phyloP scores from a whole-genome alignment of 1,139 yeast genomes.

The Candida tetrigidarum region DNA sequence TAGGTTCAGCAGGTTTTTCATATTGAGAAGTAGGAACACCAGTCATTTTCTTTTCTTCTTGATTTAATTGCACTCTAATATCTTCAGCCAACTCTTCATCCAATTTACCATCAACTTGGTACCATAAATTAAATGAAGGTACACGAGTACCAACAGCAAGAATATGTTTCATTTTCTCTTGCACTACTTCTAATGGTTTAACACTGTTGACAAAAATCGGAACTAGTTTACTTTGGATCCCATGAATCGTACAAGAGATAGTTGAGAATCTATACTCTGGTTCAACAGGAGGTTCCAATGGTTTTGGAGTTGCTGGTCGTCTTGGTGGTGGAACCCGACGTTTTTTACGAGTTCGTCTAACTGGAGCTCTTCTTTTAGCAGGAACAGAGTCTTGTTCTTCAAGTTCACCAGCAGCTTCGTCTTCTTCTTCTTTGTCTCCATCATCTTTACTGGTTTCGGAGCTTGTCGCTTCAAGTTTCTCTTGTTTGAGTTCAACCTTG shows the following conservation, averaged over 20 bases:
- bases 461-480: background rate
- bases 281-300: slow-evolving; percentile 34
- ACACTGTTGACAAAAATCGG: slow-evolving; percentile 77
- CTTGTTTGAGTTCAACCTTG: slow-evolving; percentile 13
- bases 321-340: slow-evolving; percentile 23
- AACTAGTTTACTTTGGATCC: slow-evolving; percentile 66
- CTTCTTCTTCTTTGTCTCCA: slow-evolving; percentile 14
- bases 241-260: slow-evolving; percentile 63
- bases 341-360: slow-evolving; percentile 27
- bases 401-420: slow-evolving; percentile 4
- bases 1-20: slow-evolving; percentile 18
- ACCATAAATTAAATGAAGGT: slow-evolving; percentile 75
- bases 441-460: no score
- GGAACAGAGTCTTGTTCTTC: slow-evolving; percentile 11
- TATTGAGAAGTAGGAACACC: slow-evolving; percentile 30
- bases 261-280: slow-evolving; percentile 58
- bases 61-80: slow-evolving; percentile 41
- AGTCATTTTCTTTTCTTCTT: slow-evolving; percentile 48
- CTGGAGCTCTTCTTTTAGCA: slow-evolving; percentile 25
- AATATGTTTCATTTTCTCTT: slow-evolving; percentile 62
- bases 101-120: slow-evolving; percentile 78
- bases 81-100: slow-evolving; percentile 62
- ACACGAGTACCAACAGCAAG: slow-evolving; percentile 64
- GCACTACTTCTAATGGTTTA: slow-evolving; percentile 57
- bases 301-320: slow-evolving; percentile 28